These are phyloP conservation scores for Picea glauca DNA, from an alignment of 75 land plant genomes.

Conservation along the genomic window DNA sequence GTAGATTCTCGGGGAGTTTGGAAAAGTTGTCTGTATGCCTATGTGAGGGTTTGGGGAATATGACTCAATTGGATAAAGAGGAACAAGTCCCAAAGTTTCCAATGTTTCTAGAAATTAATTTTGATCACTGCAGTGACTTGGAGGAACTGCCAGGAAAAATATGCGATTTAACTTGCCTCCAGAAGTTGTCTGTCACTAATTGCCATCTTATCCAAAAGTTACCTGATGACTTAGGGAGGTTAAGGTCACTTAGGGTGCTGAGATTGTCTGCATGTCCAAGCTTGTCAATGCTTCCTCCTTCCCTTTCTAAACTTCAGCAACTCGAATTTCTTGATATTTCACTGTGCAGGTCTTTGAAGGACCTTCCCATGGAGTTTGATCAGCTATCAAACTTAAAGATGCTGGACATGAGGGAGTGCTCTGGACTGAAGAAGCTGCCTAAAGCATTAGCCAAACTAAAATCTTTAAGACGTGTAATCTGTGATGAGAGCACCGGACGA, in stretches of 20 bases:
- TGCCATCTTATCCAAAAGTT: conserved; percentile 42
- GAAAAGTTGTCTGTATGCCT: conserved; percentile 38
- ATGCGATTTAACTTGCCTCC: conserved; percentile 21
- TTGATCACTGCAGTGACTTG: conserved; percentile 53
- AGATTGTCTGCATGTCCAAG: conserved; percentile 49
- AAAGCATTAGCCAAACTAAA: neutral
- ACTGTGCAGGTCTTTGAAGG: conserved; percentile 30
- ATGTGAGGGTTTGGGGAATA: conserved; percentile 29
- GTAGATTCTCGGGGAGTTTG: conserved; percentile 18
- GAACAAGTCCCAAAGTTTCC: conserved; percentile 23
- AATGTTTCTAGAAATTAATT: conserved; percentile 33
- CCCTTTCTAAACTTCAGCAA: conserved; percentile 26
- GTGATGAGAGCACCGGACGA: conserved; percentile 1
- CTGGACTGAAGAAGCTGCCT: conserved; percentile 30
- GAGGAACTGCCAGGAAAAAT: conserved; percentile 33
- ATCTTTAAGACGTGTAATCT: conserved; percentile 1
- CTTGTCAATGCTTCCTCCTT: conserved; percentile 37
- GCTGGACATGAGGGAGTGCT: conserved; percentile 68
- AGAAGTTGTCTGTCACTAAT: conserved; percentile 39
- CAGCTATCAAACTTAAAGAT: conserved; percentile 30
- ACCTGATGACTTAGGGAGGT: conserved; percentile 36
- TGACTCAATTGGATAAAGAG: conserved; percentile 9
- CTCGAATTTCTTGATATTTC: conserved; percentile 56
- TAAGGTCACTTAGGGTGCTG: conserved; percentile 29
- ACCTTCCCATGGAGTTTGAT: conserved; percentile 44